Evolutionary conservation across 805 yeast species (phyloP).

Genomic region (Yamadazyma akitaensis): DNA sequence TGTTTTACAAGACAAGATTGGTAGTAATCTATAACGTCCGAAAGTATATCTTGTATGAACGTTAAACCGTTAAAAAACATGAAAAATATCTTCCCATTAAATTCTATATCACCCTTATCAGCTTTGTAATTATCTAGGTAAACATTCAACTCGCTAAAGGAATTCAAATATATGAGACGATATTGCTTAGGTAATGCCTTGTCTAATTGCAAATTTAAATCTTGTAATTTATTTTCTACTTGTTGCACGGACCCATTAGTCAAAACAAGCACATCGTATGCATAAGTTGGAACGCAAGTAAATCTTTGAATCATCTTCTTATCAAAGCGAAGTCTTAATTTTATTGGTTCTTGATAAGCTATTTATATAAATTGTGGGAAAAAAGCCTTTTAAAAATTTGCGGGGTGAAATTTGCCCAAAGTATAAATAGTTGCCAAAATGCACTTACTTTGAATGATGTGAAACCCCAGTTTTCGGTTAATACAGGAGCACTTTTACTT

Average conservation of each 20-base stretch:
- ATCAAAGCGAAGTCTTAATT: conserved; percentile 9
- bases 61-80: conserved; percentile 37
- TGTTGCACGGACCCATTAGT: conserved; percentile 33
- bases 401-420: not conserved
- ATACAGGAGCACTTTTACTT: not conserved
- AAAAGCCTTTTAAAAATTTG: conserved; percentile 2
- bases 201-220: conserved; percentile 20
- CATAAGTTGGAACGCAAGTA: conserved; percentile 29
- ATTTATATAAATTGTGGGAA: conserved; percentile 6
- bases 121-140: conserved; percentile 24
- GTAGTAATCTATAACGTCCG: conserved; percentile 29
- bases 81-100: conserved; percentile 30
- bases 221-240: conserved; percentile 24
- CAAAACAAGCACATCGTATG: conserved; percentile 32
- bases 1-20: conserved; percentile 9
- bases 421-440: not conserved
- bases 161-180: conserved; percentile 9
- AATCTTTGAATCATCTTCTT: conserved; percentile 33
- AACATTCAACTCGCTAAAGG: conserved; percentile 11
- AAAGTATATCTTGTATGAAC: conserved; percentile 28
- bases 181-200: conserved; percentile 11
- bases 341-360: conserved; percentile 17
- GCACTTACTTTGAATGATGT: not conserved
- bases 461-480: not conserved
- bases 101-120: conserved; percentile 10